A percentile compares a stretch with the other conserved stretches of the same genome.
These are phyloP conservation scores for Heritiera fomes DNA, from an alignment of 345 rosid genomes.

Conservation along the genomic window DNA sequence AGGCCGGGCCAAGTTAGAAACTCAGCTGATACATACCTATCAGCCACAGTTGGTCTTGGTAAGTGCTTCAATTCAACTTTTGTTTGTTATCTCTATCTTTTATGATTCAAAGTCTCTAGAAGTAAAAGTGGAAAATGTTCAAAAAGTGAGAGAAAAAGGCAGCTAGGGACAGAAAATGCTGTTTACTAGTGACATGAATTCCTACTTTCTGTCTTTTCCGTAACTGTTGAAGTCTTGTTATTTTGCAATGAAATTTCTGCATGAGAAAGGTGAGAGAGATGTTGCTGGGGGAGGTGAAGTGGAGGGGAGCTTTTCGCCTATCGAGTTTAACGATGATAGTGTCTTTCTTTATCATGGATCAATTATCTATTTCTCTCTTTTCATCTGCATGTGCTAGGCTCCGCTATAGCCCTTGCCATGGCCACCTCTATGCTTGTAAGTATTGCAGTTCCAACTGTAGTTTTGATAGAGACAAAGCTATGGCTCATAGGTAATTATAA, in stretches of 20 bases:
- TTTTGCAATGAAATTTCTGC: conserved; percentile 25
- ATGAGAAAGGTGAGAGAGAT: conserved; percentile 21
- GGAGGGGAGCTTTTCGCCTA: conserved; percentile 36
- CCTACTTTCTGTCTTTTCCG: conserved; percentile 48
- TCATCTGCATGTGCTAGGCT: conserved; percentile 1
- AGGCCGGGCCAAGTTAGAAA: conserved; percentile 17
- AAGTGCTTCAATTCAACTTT: conserved; percentile 24
- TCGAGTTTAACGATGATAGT: conserved; percentile 43
- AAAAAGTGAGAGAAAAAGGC: conserved; percentile 16
- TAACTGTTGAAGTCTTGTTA: conserved; percentile 20
- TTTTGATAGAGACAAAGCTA: not conserved
- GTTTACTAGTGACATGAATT: conserved; percentile 26
- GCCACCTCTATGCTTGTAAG: not conserved
- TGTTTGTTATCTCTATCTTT: conserved; percentile 9
- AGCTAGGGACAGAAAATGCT: conserved; percentile 33
- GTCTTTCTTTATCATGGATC: conserved; percentile 55
- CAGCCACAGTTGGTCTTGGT: conserved; percentile 25
- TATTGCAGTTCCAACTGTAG: not conserved
- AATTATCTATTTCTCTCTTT: conserved; percentile 26
- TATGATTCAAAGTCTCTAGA: conserved; percentile 40
- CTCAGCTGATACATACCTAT: conserved; percentile 17
- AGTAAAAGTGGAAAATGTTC: conserved; percentile 24
- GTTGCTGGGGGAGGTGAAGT: conserved; percentile 26
- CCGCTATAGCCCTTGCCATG: conserved; percentile 12
- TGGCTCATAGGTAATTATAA: conserved; percentile 2